phyloP scores from a whole-genome alignment of 2,329 filamentous ascomycete species.

The Phoma sp. region DNA sequence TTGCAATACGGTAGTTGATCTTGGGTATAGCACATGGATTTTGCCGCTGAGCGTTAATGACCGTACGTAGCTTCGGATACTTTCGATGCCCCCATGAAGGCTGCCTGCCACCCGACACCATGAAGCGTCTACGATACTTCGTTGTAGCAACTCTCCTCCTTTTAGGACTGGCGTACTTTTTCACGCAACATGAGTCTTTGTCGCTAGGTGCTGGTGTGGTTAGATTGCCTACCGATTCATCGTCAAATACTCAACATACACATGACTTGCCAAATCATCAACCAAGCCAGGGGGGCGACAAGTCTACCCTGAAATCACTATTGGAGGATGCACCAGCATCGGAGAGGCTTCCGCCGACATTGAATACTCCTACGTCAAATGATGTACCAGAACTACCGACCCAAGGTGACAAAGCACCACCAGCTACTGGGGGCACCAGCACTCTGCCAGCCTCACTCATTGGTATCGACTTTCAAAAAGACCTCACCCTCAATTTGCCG shows the following conservation, averaged over 20 bases:
- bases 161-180: constrained; percentile 11
- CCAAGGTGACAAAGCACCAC: background rate
- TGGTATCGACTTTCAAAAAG: constrained; percentile 34
- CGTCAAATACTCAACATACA: background rate
- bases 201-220: constrained; percentile 1
- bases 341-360: background rate
- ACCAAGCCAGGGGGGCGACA: background rate
- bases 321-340: background rate
- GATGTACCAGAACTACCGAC: background rate
- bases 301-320: background rate
- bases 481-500: constrained; percentile 36
- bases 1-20: background rate
- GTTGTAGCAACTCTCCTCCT: constrained; percentile 6
- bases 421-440: background rate
- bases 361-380: background rate
- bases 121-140: constrained; percentile 12
- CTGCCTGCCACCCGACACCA: background rate
- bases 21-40: background rate
- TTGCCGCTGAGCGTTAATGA: background rate
- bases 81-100: background rate
- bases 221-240: background rate
- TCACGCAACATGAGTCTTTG: constrained; percentile 1
- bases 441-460: constrained; percentile 21
- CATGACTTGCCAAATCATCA: background rate
- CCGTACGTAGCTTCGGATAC: background rate